These are phyloP conservation scores for Cordyceps pruinosa DNA, from an alignment of 2,329 filamentous ascomycete genomes.

Conservation along the genomic window DNA sequence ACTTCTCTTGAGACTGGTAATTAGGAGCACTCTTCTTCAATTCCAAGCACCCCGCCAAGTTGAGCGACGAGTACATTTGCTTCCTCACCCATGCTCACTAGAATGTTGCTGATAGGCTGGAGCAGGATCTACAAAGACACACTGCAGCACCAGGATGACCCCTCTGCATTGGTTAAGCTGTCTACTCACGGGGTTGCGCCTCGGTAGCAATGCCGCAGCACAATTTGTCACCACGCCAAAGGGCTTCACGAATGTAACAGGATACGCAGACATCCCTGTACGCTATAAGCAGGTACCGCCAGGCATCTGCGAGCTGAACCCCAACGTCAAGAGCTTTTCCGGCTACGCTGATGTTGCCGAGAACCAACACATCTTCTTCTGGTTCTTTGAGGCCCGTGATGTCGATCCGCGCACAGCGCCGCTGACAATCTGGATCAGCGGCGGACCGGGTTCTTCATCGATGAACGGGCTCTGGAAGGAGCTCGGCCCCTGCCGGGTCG, in stretches of 20 bases:
- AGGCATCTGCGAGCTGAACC: slow-evolving; percentile 41
- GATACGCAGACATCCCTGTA: slow-evolving; percentile 17
- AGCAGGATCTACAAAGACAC: not conserved
- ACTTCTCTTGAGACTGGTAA: no score
- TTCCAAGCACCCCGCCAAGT: no score
- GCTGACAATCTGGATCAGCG: slow-evolving; percentile 52
- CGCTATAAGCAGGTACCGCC: slow-evolving; percentile 14
- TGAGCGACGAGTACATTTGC: no score
- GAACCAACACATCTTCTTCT: slow-evolving; percentile 19
- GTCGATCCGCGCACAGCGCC: slow-evolving; percentile 20
- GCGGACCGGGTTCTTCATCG: slow-evolving; percentile 44
- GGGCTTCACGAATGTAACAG: slow-evolving; percentile 14
- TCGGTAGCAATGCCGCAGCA: not conserved
- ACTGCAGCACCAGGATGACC: not conserved
- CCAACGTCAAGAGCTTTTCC: slow-evolving; percentile 28
- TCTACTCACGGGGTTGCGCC: not conserved
- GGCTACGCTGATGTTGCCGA: slow-evolving; percentile 44
- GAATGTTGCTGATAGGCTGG: not conserved
- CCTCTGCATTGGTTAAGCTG: not conserved
- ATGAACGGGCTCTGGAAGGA: slow-evolving; percentile 18
- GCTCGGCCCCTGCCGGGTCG: slow-evolving; percentile 31
- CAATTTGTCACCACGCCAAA: slow-evolving; percentile 20
- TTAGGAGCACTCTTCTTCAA: no score
- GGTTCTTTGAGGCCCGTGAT: slow-evolving; percentile 24
- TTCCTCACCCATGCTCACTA: not conserved